Evolutionary conservation across 2,329 filamentous ascomycete genomes (phyloP).

Genomic region (Aureobasidium uvarum): DNA sequence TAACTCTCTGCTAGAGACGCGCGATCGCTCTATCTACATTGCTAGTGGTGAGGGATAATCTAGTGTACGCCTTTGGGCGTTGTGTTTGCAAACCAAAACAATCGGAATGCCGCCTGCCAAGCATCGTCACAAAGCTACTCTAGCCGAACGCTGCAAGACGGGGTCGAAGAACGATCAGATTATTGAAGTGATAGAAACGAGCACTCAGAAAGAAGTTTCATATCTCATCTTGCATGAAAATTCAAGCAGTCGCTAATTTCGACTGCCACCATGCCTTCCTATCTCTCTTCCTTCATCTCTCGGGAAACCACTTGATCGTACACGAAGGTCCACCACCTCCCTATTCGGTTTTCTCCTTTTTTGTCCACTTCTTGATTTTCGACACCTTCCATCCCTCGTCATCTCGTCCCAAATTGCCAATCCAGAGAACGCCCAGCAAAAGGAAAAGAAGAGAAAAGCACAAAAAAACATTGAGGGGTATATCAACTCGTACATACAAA

Average conservation of each 20-base stretch:
- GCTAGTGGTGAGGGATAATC: neutral
- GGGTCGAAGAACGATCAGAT: no score
- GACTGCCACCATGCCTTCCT: neutral
- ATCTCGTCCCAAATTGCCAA: neutral
- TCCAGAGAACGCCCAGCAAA: constrained; percentile 8
- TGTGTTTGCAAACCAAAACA: constrained; percentile 18
- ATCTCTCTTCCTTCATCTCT: neutral
- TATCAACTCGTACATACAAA: constrained; percentile 27
- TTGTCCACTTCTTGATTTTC: neutral
- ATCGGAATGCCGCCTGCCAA: neutral
- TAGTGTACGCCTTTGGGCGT: constrained; percentile 8
- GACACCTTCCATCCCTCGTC: neutral
- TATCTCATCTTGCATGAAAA: constrained; percentile 10
- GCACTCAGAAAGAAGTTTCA: neutral
- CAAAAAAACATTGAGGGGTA: constrained; percentile 24
- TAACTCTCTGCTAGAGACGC: constrained; percentile 1
- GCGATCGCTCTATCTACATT: constrained; percentile 7
- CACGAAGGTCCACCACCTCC: neutral
- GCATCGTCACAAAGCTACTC: neutral
- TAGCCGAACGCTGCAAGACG: no score
- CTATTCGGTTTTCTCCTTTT: neutral
- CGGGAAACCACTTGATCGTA: neutral
- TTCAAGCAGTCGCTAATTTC: neutral
- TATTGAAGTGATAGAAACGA: neutral
- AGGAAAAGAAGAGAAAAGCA: constrained; percentile 1